Evolutionary conservation across 805 yeast species (phyloP).

Genomic region (Wickerhamiella musiphila): DNA sequence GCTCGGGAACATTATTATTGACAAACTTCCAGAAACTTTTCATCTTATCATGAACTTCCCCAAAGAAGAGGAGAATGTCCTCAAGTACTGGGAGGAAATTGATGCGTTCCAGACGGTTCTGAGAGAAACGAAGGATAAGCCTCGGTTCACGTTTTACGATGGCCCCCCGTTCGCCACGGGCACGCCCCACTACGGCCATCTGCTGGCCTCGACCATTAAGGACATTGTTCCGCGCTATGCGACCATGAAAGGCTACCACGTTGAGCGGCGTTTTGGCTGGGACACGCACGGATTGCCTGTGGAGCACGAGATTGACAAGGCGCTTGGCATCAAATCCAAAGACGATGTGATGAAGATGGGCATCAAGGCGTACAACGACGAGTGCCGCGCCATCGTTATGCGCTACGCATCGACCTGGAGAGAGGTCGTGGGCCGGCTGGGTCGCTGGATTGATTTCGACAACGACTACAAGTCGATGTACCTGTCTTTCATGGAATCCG

Average conservation of each 20-base stretch:
- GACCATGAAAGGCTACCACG: constrained; percentile 91
- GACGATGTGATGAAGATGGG: constrained; percentile 92
- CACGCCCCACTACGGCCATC: constrained; percentile 97
- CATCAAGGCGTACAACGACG: constrained; percentile 80
- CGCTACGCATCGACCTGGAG: constrained; percentile 93
- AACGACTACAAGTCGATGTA: constrained; percentile 94
- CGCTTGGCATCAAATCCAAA: constrained; percentile 78
- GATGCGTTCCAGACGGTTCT: constrained; percentile 86
- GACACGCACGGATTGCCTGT: constrained; percentile 98
- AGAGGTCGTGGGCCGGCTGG: constrained; percentile 77
- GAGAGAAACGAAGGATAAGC: constrained; percentile 67
- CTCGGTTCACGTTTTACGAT: constrained; percentile 85
- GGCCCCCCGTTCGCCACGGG: constrained; percentile 99
- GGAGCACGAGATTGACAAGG: constrained; percentile 97
- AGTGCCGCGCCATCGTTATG: constrained; percentile 95
- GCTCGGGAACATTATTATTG: background rate
- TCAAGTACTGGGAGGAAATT: constrained; percentile 70
- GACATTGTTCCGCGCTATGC: constrained; percentile 97
- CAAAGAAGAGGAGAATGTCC: constrained; percentile 71
- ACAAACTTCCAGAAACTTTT: background rate
- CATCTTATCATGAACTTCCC: constrained; percentile 42
- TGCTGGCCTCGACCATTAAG: constrained; percentile 88
- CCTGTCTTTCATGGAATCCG: constrained; percentile 93
- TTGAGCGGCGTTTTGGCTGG: constrained; percentile 98
- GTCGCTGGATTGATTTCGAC: constrained; percentile 99